Conservation (phyloP, 2,329 filamentous ascomycete genomes). For the Cladophialophora yegresii region DNA sequence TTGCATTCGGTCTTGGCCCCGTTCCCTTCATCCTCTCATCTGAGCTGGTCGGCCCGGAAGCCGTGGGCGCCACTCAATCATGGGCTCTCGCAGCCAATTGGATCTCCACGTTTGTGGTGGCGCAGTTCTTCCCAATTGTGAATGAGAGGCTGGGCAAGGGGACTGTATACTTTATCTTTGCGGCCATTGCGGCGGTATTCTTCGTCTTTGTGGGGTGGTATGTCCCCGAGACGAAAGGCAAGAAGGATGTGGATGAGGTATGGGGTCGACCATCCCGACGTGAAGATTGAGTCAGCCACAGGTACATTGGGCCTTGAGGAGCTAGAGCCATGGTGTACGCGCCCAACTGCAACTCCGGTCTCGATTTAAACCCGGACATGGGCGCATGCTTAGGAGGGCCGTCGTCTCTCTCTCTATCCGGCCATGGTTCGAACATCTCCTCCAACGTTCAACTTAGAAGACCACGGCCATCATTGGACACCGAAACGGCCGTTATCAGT, state of each 20-base stretch:
- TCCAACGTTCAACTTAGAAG: background rate
- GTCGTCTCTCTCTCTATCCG: too few relatives aligned
- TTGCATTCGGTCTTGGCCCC: constrained; percentile 86
- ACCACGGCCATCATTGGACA: background rate
- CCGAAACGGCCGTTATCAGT: background rate
- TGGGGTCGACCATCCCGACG: constrained; percentile 65
- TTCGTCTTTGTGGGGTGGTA: constrained; percentile 70
- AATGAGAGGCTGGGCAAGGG: constrained; percentile 75
- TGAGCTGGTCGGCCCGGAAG: constrained; percentile 86
- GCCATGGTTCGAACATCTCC: background rate
- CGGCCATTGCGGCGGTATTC: constrained; percentile 68
- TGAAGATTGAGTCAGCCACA: constrained; percentile 31
- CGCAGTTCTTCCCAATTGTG: constrained; percentile 89
- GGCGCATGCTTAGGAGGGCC: background rate
- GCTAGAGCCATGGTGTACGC: background rate
- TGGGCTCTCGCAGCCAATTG: constrained; percentile 88
- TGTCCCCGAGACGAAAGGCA: constrained; percentile 88
- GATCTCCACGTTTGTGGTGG: constrained; percentile 85
- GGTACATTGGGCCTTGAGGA: too few relatives aligned
- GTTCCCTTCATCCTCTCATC: constrained; percentile 93
- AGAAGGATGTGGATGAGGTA: constrained; percentile 81
- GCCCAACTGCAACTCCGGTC: background rate
- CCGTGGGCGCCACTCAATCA: constrained; percentile 86
- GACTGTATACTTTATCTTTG: constrained; percentile 90
- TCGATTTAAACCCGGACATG: background rate